A percentile compares a stretch with the other conserved stretches of the same genome.
Evolutionary conservation across 495 filamentous ascomycete species (phyloP).

Genomic region (Neurospora sp.): DNA sequence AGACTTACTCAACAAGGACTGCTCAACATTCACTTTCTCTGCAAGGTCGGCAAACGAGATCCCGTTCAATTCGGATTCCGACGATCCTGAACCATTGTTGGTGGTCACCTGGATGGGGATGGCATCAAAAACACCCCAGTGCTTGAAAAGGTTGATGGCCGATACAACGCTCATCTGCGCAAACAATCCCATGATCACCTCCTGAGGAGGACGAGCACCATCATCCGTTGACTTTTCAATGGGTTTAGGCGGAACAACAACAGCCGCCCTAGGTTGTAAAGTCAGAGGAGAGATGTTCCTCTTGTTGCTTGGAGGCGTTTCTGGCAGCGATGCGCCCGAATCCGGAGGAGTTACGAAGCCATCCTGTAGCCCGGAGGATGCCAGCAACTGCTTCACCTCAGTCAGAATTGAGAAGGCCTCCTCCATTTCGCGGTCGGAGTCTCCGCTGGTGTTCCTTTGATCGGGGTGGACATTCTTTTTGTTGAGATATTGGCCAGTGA

Average conservation of each 20-base stretch:
- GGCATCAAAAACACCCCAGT: conserved; percentile 26
- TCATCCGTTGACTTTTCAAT: neutral
- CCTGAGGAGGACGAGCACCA: conserved; percentile 13
- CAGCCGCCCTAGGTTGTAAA: conserved; percentile 4
- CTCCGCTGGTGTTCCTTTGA: neutral
- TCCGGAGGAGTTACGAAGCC: neutral
- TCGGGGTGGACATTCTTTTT: neutral
- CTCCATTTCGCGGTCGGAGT: neutral
- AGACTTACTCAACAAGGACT: conserved; percentile 17
- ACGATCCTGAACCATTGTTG: too few species aligned
- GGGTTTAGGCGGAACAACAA: neutral
- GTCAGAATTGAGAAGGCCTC: neutral
- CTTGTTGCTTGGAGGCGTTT: neutral
- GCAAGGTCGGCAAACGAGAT: conserved; percentile 14
- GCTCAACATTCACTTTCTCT: conserved; percentile 12
- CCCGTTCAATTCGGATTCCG: too few species aligned
- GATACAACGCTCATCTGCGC: conserved; percentile 15
- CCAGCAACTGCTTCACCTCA: neutral
- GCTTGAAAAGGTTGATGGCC: conserved; percentile 21
- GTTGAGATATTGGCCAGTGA: conserved; percentile 7
- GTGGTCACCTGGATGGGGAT: conserved; percentile 11
- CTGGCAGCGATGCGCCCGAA: neutral
- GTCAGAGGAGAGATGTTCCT: conserved; percentile 4
- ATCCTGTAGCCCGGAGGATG: neutral
- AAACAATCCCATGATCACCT: conserved; percentile 20